Conservation (phyloP, 78 protist species). For the Dictyostelium brefeldianum region DNA sequence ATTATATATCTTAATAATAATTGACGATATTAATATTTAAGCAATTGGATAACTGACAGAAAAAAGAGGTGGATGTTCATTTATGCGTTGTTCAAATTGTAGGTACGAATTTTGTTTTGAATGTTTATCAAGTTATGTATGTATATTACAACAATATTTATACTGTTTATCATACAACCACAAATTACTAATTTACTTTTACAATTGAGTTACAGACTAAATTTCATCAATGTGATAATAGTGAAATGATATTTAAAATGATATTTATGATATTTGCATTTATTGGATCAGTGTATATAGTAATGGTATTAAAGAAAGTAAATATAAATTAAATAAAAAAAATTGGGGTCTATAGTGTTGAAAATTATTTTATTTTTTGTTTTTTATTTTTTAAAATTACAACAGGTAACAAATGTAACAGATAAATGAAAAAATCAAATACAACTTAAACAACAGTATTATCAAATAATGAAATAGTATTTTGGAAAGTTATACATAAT, state of each 20-base stretch:
- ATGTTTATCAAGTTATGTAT: neutral
- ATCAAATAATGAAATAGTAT: too few species aligned
- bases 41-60: too few species aligned
- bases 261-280: neutral
- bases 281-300: neutral
- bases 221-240: constrained; percentile 14
- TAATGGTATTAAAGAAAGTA: neutral
- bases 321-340: neutral
- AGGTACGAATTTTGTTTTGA: constrained; percentile 15
- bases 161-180: neutral
- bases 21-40: too few species aligned
- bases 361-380: neutral
- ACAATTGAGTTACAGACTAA: neutral
- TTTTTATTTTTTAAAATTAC: constrained; percentile 1
- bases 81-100: constrained; percentile 1
- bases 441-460: too few species aligned
- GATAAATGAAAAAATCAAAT: too few species aligned
- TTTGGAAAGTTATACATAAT: too few species aligned
- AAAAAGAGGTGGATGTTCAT: constrained; percentile 27
- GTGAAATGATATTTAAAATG: neutral
- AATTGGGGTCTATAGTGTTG: too few species aligned
- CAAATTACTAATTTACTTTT: neutral
- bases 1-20: too few species aligned
- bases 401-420: too few species aligned
- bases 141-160: neutral